These are phyloP conservation scores for Podaxis rugospora DNA, from an alignment of 768 basidiomycete genomes.

Conservation along the genomic window DNA sequence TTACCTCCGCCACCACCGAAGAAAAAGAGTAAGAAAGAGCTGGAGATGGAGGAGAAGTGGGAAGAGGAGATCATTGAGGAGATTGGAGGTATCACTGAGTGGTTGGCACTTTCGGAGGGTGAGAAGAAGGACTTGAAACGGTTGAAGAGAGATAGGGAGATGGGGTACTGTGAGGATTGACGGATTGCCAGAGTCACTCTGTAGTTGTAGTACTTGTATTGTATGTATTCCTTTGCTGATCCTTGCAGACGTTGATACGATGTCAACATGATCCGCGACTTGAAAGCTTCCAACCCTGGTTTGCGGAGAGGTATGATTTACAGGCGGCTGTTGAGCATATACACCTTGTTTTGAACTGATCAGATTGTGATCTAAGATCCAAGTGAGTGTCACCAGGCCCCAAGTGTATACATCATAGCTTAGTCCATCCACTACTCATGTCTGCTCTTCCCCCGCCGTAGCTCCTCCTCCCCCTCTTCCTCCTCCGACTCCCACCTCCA, in stretches of 20 bases:
- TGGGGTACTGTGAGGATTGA: conserved; percentile 55
- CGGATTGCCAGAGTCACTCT: neutral
- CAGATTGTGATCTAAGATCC: neutral
- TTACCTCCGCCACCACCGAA: conserved; percentile 64
- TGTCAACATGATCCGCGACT: neutral
- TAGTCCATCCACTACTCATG: neutral
- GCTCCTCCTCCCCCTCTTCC: neutral
- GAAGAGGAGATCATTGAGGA: conserved; percentile 75
- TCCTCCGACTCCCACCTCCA: neutral
- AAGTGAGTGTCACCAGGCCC: too few species aligned
- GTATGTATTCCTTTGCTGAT: neutral
- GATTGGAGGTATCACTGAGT: conserved; percentile 62
- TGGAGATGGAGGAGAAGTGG: conserved; percentile 73
- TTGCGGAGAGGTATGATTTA: neutral
- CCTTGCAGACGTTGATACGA: neutral
- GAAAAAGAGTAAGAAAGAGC: conserved; percentile 78
- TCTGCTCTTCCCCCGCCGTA: neutral
- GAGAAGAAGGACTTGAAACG: conserved; percentile 52
- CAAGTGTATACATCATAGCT: conserved; percentile 11
- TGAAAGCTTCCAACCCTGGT: neutral
- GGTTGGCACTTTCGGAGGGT: conserved; percentile 42
- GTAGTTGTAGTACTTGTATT: neutral
- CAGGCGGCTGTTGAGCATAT: neutral
- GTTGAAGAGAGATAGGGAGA: conserved; percentile 59
- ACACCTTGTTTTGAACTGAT: neutral